Evolutionary conservation across 345 rosid species (phyloP).

Genomic region (Iberis pinnata): DNA sequence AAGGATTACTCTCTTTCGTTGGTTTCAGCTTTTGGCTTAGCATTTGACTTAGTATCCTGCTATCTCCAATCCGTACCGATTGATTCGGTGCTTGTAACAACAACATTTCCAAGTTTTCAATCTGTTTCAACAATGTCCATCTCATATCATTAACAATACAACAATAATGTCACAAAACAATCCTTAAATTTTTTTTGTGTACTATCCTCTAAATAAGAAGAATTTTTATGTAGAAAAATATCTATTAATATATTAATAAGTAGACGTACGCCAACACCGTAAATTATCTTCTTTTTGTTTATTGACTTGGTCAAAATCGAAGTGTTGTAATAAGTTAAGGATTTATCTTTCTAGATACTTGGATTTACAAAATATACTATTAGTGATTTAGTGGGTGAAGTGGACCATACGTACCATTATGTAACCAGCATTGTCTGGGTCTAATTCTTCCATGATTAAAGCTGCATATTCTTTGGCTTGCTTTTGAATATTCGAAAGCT

Average conservation of each 20-base stretch:
- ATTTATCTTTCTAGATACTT: slow-evolving; percentile 50
- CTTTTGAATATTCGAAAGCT: slow-evolving; percentile 52
- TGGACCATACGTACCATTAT: slow-evolving; percentile 52
- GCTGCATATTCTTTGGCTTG: slow-evolving; percentile 81
- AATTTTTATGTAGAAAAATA: too few relatives aligned
- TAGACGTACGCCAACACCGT: too few relatives aligned
- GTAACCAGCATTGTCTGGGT: slow-evolving; percentile 63
- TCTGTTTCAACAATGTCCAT: slow-evolving; percentile 33
- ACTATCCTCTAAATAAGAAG: too few relatives aligned
- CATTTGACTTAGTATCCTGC: slow-evolving; percentile 59
- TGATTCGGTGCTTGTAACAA: slow-evolving; percentile 73
- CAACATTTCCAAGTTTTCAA: slow-evolving; percentile 60
- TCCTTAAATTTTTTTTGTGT: neutral
- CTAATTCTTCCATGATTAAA: slow-evolving; percentile 78
- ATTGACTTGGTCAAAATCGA: too few relatives aligned
- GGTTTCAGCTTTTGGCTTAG: slow-evolving; percentile 74
- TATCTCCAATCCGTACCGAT: slow-evolving; percentile 57
- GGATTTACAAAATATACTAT: slow-evolving; percentile 1
- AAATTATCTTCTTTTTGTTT: too few relatives aligned
- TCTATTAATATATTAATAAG: too few relatives aligned
- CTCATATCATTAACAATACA: slow-evolving; percentile 12
- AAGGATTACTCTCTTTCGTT: slow-evolving; percentile 39
- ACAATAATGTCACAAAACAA: neutral
- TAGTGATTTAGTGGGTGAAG: too few relatives aligned
- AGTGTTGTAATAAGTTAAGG: too few relatives aligned